Base-by-base conservation (phyloP, 192 early-diverging fungal species). In the Umbelopsis ramanniana region DNA sequence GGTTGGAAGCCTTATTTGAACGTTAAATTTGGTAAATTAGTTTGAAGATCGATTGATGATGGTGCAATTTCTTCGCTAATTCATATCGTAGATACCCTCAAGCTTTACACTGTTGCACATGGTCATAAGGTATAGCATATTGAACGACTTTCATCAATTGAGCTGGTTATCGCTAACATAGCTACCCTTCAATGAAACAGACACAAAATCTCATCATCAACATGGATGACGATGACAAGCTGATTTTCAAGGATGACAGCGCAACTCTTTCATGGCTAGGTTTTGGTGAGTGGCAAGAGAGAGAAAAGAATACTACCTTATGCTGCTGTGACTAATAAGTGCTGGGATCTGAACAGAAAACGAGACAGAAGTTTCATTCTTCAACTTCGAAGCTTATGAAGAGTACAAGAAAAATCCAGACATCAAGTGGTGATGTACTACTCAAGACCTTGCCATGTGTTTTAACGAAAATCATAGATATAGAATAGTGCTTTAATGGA, bases 201-300 rank as follows among this genome's bases (percentile, higher is more conserved):
- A 89, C 93, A 17, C 87, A 88, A 77, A 94, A 95, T 76, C 82
- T 97, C 54, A 91, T 94, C 52, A 95, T 97, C 77, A 97, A 97
- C 74, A 74, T 93, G 52, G 93, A 93, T 29, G 82, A 94, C 60
- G 87, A 89, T 52, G 86, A 86, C 17, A 81, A 85, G 4, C 85
- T 82, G 70, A 84, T 95, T 69, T 80, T 91, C 6, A 74, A 74
- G 26, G 84, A 92, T 72, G 84, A 88, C 43, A 74, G 78, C 17
- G 82, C 83, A 22, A 81, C 87, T 37, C 77, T 89, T 12, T 79
- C 82, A 10, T 79, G 73, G 52, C 82, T 74, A 8, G 89, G 89
- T 6, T 78, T 93, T 40, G 92, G 91, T 93, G 84, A 69, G 73
- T 46, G 22, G 54, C 3, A 1, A 23, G 54, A 29, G 17, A 12